These are phyloP conservation scores for Euphorbia celastroides DNA, from an alignment of 441 rosid species.

Conservation along the genomic window DNA sequence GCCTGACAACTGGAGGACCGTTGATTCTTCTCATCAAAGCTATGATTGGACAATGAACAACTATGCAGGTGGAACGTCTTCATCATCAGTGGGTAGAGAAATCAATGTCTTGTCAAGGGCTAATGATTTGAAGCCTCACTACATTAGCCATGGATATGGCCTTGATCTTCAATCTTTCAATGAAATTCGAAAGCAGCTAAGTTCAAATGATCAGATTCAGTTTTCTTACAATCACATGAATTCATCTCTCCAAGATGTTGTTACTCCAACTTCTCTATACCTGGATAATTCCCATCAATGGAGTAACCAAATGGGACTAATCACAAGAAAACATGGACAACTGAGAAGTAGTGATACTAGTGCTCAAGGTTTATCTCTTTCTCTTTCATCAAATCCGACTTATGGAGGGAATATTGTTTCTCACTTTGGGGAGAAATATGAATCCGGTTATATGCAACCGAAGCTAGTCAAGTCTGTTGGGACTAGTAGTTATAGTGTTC, in stretches of 20 bases:
- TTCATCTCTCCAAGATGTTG: conserved; percentile 30
- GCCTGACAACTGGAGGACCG: conserved; percentile 31
- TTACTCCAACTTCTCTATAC: conserved; percentile 17
- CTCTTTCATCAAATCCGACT: conserved; percentile 41
- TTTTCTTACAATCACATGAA: conserved; percentile 16
- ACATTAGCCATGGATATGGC: conserved; percentile 15
- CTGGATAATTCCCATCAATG: conserved; percentile 24
- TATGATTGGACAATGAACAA: conserved; percentile 37
- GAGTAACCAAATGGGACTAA: conserved; percentile 23
- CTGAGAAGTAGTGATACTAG: conserved; percentile 17
- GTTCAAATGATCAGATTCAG: conserved; percentile 24
- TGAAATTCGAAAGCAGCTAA: conserved; percentile 25
- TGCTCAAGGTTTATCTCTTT: conserved; percentile 40
- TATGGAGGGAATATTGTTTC: conserved; percentile 9
- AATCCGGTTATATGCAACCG: conserved; percentile 15
- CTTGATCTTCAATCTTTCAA: conserved; percentile 26
- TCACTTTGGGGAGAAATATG: conserved; percentile 28
- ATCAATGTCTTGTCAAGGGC: conserved; percentile 35
- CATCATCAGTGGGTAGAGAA: conserved; percentile 20
- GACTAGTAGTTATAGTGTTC: conserved; percentile 20
- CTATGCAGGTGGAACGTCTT: conserved; percentile 29
- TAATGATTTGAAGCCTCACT: conserved; percentile 27
- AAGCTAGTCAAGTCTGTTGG: conserved; percentile 19
- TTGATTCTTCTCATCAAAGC: conserved; percentile 28
- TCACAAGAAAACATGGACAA: conserved; percentile 19